Conservation (phyloP, 306 rosid species). For the Castanea crenata region DNA sequence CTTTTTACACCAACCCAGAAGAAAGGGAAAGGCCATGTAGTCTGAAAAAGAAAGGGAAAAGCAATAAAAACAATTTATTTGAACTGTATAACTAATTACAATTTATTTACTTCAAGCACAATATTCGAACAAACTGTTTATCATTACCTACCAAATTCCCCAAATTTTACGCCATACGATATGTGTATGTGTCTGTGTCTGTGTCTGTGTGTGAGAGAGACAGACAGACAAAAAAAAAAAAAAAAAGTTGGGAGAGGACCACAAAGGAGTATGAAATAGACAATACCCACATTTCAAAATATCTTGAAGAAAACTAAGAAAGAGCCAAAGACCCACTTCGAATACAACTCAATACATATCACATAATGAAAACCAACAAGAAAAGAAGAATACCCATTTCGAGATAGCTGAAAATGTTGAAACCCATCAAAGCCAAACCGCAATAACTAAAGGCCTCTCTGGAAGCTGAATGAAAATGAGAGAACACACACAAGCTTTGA, state of each 20-base stretch:
- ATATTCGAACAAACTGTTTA: constrained; percentile 42
- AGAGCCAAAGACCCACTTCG: constrained; percentile 26
- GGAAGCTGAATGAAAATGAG: neutral
- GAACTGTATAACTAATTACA: neutral
- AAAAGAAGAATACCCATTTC: constrained; percentile 11
- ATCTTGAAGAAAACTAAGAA: constrained; percentile 10
- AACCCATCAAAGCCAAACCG: constrained; percentile 1
- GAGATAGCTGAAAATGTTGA: neutral
- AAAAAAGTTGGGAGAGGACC: constrained; percentile 1
- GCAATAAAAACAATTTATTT: neutral
- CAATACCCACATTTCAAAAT: constrained; percentile 10
- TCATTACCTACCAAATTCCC: constrained; percentile 38
- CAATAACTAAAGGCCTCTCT: neutral
- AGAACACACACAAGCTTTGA: constrained; percentile 1
- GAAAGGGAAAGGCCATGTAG: constrained; percentile 1
- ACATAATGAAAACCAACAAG: neutral
- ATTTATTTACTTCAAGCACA: constrained; percentile 38
- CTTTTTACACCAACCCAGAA: constrained; percentile 24
- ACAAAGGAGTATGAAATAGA: constrained; percentile 3
- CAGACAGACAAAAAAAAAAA: too few species aligned
- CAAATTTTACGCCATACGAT: constrained; percentile 45
- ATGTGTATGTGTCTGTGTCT: neutral
- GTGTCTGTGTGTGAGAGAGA: constrained; percentile 12
- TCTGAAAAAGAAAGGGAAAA: constrained; percentile 24
- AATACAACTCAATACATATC: neutral